Evolutionary conservation across 306 rosid genomes (phyloP), one percentile per base, ranked within the genome.

Genomic region (Arachis hypogaea): DNA sequence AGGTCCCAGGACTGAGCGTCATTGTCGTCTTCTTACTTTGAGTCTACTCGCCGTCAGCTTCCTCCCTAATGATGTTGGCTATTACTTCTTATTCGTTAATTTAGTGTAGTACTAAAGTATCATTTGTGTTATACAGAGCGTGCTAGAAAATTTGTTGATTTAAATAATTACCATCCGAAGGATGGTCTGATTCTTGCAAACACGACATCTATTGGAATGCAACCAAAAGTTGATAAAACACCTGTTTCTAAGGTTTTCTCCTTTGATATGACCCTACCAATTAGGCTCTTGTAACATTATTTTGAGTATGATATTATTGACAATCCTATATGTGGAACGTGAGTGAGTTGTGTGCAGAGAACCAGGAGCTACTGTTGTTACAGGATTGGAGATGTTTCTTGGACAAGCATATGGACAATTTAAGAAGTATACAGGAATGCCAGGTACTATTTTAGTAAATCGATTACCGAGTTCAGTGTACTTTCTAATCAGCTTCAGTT

Each of bases 161-260:
- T 71, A 45, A 50, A 82, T 58, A 87, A 71, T 80, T 93, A 78
- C 77, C 90, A 85, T 70, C 96, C 93, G 0, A 97, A 90, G 88
- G 87, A 85, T 80, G 96, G 85, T 63, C 88, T 93, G 97, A 89
- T 93, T 85, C 96, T 93, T 77, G 98, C 96, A 40, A 93, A 90
- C 83, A 86, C 97, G 36, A 90, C 98, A 66, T 89, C 98, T 18
- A 86, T 93, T 55, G 98, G 98, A 82, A 90, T 93, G 98, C 90
- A 90, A 66, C 98, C 98, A 62, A 93, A 85, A 80, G 88, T 90
- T 71, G 82, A 87, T 56, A 97, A 91, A 79, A 86, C 96, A 9
- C 96, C 98, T 55, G 55, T 93, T 79, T 79, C 97, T 61, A 93
- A 93, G 97, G 98, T 93, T 77, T 72, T 63, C 58, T 42, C 9